Base-by-base conservation (phyloP, 768 basidiomycete genomes). In the Termitomyces sp. region DNA sequence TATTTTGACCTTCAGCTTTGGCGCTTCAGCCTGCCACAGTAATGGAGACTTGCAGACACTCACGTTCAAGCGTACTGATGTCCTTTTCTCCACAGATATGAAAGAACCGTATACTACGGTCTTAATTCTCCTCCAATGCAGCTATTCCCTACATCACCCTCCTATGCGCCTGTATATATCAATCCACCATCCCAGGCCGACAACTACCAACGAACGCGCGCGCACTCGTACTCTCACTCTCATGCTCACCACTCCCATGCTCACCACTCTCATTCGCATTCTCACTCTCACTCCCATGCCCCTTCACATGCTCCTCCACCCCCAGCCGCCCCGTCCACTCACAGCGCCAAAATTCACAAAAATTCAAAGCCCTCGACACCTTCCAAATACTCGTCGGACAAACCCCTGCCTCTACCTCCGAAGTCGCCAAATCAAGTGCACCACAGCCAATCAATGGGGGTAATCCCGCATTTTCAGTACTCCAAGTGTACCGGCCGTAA, bases 401-500 rank as follows among this genome's bases (percentile, higher is more conserved):
- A 61, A 19, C 60, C 60, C 0, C 21, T 57, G 19, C 56, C 56
- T 41, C 21, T 32, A 12, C 32, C 40, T 14, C 42, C 53, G 1
- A 58, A 58, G 31, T n/a, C 42, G 23, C 41, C 45, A 10, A 44
- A 43, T 31, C n/a, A 60, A 45, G 38, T 54, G 9, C 59, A 55
- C 10, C 54, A 54, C 31, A 44, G 42, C 19, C 59, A 63, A 12
- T 46, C 53, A 16, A 21, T 40, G 11, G 42, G 54, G 54, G 32
- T 65, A 71, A 60, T 68, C 23, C 56, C 66, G 27, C 44, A 57
- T 7, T 89, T 89, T 70, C 82, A 84, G 60, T 90, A 89, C 66
- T 92, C 90, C 3, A 86, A 84, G 57, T 95, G 93, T 68, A 88
- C 79, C 0, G 89, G 91, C 8, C 76, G 74, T 57, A 84, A 85